Evolutionary conservation across 2,329 filamentous ascomycete species (phyloP).

Genomic region (Alternaria longipes): DNA sequence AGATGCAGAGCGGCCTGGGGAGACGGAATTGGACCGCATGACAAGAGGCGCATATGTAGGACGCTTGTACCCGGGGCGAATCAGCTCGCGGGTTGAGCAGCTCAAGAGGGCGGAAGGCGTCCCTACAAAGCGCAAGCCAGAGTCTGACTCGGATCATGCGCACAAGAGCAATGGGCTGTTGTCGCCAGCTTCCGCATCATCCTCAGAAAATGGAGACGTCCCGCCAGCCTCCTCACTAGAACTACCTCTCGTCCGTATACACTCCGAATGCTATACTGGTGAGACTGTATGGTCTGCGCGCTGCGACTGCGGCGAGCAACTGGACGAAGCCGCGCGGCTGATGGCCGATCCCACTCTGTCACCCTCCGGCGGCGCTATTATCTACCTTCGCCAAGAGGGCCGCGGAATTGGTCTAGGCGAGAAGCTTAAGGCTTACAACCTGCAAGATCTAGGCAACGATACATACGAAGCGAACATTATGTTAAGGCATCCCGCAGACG

Average conservation of each 20-base stretch:
- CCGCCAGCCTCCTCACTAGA: conserved; percentile 42
- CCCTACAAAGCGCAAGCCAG: conserved; percentile 29
- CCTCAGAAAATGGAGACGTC: conserved; percentile 42
- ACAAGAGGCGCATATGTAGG: conserved; percentile 93
- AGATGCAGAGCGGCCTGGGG: conserved; percentile 75
- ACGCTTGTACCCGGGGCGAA: conserved; percentile 83
- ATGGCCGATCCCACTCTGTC: conserved; percentile 76
- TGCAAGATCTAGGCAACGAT: conserved; percentile 96
- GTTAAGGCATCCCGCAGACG: conserved; percentile 91
- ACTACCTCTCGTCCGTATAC: conserved; percentile 87
- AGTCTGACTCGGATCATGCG: conserved; percentile 9
- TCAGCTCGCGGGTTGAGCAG: conserved; percentile 73
- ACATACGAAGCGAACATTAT: conserved; percentile 96
- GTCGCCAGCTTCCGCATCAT: conserved; percentile 32
- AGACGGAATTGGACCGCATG: conserved; percentile 91
- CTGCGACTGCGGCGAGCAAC: conserved; percentile 96
- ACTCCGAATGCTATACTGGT: conserved; percentile 97
- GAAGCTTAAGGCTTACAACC: conserved; percentile 97
- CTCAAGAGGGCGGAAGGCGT: conserved; percentile 51
- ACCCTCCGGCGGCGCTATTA: conserved; percentile 81
- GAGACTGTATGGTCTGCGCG: conserved; percentile 98
- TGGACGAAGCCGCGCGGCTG: conserved; percentile 92
- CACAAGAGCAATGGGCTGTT: conserved; percentile 22
- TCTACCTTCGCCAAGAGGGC: conserved; percentile 95
- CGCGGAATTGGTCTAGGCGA: conserved; percentile 93